Evolutionary conservation across 2,329 filamentous ascomycete genomes (phyloP), one percentile per base, ranked within the genome.

Genomic region (Cercospora zeina): DNA sequence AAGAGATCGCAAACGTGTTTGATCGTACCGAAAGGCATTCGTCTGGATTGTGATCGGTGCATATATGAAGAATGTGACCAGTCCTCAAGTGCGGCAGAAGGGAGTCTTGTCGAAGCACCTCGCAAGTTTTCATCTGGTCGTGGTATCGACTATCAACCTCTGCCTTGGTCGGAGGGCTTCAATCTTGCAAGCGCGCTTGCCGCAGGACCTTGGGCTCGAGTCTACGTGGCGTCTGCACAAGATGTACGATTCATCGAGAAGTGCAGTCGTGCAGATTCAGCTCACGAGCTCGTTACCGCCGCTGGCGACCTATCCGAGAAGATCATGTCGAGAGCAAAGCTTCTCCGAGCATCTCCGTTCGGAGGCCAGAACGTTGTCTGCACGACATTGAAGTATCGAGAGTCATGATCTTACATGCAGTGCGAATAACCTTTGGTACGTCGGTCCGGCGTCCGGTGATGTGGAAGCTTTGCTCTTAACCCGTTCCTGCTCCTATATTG

Each of bases 311-410:
- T 45, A 7, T 13, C 39, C 39, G 39, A 21, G 16, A 2, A 21
- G 16, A 45, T 19, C 0, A 45, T 30, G 47, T 30, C 42, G 24
- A 47, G 42, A 47, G 47, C 16, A 30, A 21, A 49, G 13, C 14
- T 51, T 51, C 24, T 31, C 47, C 47, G 47, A 51, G 47, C 47
- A 51, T 51, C 47, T 21, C 47, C 24, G 24, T 51, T 30, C 47
- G 19, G 47, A 8, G 24, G 30, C 47, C n/a, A 16, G 24, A 51
- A 33, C 21, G 24, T 31, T 31, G 10, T 51, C 47, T 51, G 47
- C 47, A 51, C 47, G 47, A 51, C 47, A 51, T 31, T 13, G n/a
- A 31, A 51, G 47, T 30, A 19, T 30, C 21, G 47, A 51, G 24
- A 51, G 47, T 51, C 47, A 51, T n/a, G 47, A 6, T 1, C 13